Evolutionary conservation across 2,329 filamentous ascomycete genomes (phyloP), one percentile per base, ranked within the genome.

Genomic region (Parastagonospora avenae): DNA sequence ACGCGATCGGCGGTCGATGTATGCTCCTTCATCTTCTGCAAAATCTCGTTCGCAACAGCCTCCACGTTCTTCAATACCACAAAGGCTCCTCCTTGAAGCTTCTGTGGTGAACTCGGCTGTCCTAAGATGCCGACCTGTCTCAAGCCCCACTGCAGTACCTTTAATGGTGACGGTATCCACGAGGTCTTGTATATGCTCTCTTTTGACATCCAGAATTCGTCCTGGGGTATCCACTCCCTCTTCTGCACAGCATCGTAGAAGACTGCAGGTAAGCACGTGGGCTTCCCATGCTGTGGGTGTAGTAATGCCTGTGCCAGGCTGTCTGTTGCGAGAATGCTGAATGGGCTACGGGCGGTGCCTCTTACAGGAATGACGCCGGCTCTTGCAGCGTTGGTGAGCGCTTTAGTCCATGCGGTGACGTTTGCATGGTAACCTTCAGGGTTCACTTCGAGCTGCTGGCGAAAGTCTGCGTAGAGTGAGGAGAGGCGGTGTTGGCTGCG

Each of bases 381-480:
- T 55, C 84, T 80, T 0, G 87, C 81, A 1, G 91, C 88, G 44
- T 84, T 79, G n/a, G 84, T 81, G 36, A 96, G 80, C 2, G 86
- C 91, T 33, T 83, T 82, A 50, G 87, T 85, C 92, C 92, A 96
- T 45, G 91, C 90, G 6, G 82, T 77, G 36, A 91, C 79, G 71
- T 96, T 96, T 37, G 91, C 90, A 15, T 80, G 77, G 77, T 91
- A 96, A 64, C 91, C 91, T 71, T 95, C 91, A 1, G 91, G 90
- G 68, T 96, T 96, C 16, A 89, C 84, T 33, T 82, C 84, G 63
- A 82, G 82, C 61, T 93, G 91, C 4, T 84, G 76, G 32, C 85
- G 80, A 68, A 96, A 96, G 72, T 96, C 92, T 41, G 91, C 92
- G 76, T 95, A 96, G 39, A 96, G 85, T 4, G 91, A 92, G 10